Evolutionary conservation across 176 grass and related monocot species (phyloP).

Genomic region (Zizania latifolia): DNA sequence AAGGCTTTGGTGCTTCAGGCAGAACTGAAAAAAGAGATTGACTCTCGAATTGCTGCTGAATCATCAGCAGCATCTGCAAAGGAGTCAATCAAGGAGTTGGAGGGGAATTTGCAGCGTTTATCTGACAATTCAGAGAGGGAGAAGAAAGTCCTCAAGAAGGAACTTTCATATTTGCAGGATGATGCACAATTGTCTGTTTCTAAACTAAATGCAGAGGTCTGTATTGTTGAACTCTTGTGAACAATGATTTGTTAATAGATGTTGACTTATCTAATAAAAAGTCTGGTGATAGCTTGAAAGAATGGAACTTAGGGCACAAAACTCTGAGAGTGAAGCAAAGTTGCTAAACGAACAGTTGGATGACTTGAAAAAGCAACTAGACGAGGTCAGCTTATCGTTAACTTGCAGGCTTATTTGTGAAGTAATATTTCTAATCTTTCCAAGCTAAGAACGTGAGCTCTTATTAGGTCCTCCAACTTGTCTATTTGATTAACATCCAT

Average conservation of each 20-base stretch:
- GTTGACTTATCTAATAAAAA: conserved; percentile 24
- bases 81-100: conserved; percentile 60
- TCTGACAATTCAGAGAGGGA: conserved; percentile 84
- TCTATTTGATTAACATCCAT: background rate
- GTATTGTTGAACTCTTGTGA: conserved; percentile 27
- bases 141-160: conserved; percentile 62
- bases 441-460: background rate
- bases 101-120: conserved; percentile 54
- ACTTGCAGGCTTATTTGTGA: background rate
- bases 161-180: conserved; percentile 68
- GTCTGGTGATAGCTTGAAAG: conserved; percentile 54
- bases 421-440: background rate
- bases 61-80: conserved; percentile 50
- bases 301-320: conserved; percentile 64
- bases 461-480: background rate
- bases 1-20: conserved; percentile 35
- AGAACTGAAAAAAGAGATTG: conserved; percentile 67
- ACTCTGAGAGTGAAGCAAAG: conserved; percentile 57
- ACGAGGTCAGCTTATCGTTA: conserved; percentile 45
- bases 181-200: conserved; percentile 48
- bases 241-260: conserved; percentile 14
- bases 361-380: conserved; percentile 56
- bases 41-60: conserved; percentile 57
- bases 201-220: conserved; percentile 66
- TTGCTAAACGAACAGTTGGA: conserved; percentile 59